These are phyloP conservation scores for Penicillium sp. DNA, from an alignment of 2,329 filamentous ascomycete species.

Conservation along the genomic window DNA sequence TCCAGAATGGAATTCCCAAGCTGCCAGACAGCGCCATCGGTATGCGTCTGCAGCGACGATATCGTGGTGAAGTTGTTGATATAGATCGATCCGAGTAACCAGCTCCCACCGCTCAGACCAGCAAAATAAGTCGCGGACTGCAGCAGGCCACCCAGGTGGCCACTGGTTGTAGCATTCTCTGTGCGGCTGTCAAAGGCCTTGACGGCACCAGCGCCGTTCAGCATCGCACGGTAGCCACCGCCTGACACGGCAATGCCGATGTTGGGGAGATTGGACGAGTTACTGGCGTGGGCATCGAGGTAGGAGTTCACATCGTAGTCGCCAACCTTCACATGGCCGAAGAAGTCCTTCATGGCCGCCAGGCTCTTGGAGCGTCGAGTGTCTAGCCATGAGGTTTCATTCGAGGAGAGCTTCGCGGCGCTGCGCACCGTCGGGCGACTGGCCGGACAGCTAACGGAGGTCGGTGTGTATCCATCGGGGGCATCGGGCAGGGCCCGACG, in stretches of 20 bases:
- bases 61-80: conserved; percentile 76
- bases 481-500: conserved; percentile 54
- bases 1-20: conserved; percentile 50
- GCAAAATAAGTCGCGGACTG: conserved; percentile 79
- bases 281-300: conserved; percentile 58
- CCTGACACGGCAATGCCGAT: conserved; percentile 78
- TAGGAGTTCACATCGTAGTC: conserved; percentile 74
- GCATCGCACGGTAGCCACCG: conserved; percentile 81
- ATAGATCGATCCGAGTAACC: conserved; percentile 80
- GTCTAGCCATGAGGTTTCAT: conserved; percentile 73
- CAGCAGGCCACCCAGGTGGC: conserved; percentile 75
- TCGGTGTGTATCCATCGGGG: conserved; percentile 70
- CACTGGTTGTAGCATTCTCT: conserved; percentile 56
- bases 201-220: conserved; percentile 80
- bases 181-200: conserved; percentile 77
- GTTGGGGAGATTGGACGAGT: conserved; percentile 60
- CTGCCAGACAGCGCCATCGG: conserved; percentile 28
- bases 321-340: conserved; percentile 69
- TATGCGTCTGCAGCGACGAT: conserved; percentile 33
- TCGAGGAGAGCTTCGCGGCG: conserved; percentile 61
- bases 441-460: conserved; percentile 64
- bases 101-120: conserved; percentile 78
- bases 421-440: conserved; percentile 65
- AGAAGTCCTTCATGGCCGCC: conserved; percentile 67
- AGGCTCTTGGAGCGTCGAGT: conserved; percentile 70